Base-by-base conservation (phyloP, 2,329 filamentous ascomycete species). In the Hymenoscyphus scutula region DNA sequence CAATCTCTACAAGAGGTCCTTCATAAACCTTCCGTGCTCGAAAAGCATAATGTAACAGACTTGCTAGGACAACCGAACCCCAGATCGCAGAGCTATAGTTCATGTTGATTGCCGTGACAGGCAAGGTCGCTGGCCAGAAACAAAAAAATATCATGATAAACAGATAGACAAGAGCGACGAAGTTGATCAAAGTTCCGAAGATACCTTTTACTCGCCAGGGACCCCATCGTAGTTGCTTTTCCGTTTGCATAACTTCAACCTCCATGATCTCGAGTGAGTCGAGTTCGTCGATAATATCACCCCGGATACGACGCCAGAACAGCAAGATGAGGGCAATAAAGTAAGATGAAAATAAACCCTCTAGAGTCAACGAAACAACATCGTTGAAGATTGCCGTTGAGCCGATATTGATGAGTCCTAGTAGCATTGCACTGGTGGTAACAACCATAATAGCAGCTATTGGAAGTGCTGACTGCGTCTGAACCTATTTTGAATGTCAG, bases 341-440 rank as follows among this genome's bases (percentile, higher is more conserved):
- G 37, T 58, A 58, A n/a, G 56, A 58, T 6, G 56, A 27, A 37
- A 58, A 58, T 7, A 58, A 27, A 15, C 56, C 56, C 17, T 37
- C 56, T 23, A 58, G 37, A 1, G 37, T 34, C 11, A 58, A 74
- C 3, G 80, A 82, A 13, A 79, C 76, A 62, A 83, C 77, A 60
- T 78, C 80, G 67, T 82, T 80, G 70, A 83, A 81, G 7, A 80
- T 81, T 1, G 76, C 77, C 1, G 76, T 71, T 10, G 77, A 81
- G 38, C 79, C 81, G 64, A 82, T 78, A 71, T 80, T 81, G 74
- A 82, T 82, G 51, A 64, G 61, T 30, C 60, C 59, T 27, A 64
- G 57, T 5, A 64, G 56, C 37, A 41, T 53, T 27, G 63, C 54
- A 32, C 59, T 53, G 10, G 53, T 29, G 23, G 53, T 60, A 23